Percentiles rank a stretch among this genome's conserved stretches.
phyloP scores from a whole-genome alignment of 768 basidiomycete genomes.

The Suillus placidus region DNA sequence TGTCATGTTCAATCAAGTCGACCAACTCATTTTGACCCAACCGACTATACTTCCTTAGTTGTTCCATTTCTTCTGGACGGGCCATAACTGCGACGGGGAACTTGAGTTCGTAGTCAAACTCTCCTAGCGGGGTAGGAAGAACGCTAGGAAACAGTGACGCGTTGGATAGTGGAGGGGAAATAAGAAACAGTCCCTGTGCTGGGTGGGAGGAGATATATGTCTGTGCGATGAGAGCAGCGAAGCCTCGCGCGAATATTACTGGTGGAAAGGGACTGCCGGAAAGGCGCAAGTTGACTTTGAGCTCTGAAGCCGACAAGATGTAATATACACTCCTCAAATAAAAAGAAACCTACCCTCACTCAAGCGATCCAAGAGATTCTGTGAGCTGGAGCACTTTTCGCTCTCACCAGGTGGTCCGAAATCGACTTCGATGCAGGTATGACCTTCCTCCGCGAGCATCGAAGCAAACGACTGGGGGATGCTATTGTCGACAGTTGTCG shows the following conservation, averaged over 20 bases:
- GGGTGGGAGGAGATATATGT: slow-evolving; percentile 71
- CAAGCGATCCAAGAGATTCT: slow-evolving; percentile 42
- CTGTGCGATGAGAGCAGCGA: slow-evolving; percentile 60
- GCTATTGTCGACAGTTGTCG: slow-evolving; percentile 25
- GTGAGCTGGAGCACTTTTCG: slow-evolving; percentile 7
- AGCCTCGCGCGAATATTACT: slow-evolving; percentile 52
- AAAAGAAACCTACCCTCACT: slow-evolving; percentile 19
- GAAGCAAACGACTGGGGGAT: slow-evolving; percentile 36
- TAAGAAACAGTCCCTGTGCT: slow-evolving; percentile 61
- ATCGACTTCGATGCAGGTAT: slow-evolving; percentile 50
- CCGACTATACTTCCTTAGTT: slow-evolving; percentile 41
- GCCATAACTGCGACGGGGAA: slow-evolving; percentile 63
- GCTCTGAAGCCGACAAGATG: slow-evolving; percentile 34
- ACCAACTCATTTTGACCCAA: slow-evolving; percentile 45
- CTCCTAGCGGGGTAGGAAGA: slow-evolving; percentile 42
- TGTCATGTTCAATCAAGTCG: slow-evolving; percentile 38
- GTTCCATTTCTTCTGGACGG: slow-evolving; percentile 34
- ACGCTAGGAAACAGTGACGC: slow-evolving; percentile 29
- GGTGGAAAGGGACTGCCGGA: slow-evolving; percentile 57
- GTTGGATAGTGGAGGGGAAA: slow-evolving; percentile 55
- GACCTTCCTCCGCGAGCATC: slow-evolving; percentile 50
- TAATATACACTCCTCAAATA: background rate
- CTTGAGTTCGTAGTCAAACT: slow-evolving; percentile 62
- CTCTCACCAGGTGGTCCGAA: slow-evolving; percentile 31
- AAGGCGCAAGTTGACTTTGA: slow-evolving; percentile 45